Evolutionary conservation across 2,329 filamentous ascomycete species (phyloP), one percentile per base, ranked within the genome.

Genomic region (Aschersonia sp.): DNA sequence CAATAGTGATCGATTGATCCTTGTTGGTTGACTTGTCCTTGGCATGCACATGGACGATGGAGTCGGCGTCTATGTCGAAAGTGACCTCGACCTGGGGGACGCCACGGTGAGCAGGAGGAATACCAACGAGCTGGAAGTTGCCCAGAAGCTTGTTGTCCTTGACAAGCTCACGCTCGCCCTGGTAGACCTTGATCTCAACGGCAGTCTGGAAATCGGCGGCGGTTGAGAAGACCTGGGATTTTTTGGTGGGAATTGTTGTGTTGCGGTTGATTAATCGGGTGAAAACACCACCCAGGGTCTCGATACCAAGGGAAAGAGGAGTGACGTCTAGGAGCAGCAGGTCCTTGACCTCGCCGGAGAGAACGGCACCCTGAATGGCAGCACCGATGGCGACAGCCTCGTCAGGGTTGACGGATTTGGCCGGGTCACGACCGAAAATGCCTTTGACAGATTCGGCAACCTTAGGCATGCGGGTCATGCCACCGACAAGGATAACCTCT

Each of bases 381-480:
- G 90, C 90, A 79, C 90, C 90, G 59, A 96, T 95, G 62, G 90
- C 90, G 53, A 97, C 90, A 68, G 90, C 90, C 79, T 97, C 90
- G 58, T 97, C 90, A 51, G 90, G 90, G 79, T 97, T 97, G 67
- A 97, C 89, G 46, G 90, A 94, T 81, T 96, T 97, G 69, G 89
- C 87, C 55, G 90, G 88, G 49, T 96, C 90, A 65, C 89, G 89
- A 56, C 89, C 89, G 68, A 97, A 97, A 67, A 96, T 89, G 74
- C 74, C 81, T 84, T 95, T 95, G 68, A 96, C 89, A 43, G 88
- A 92, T 74, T 96, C 88, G 54, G 80, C 77, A 57, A 97, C 90
- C 84, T 96, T 96, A 67, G 90, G 90, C 89, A 97, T 97, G 75
- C 90, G 90, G 60, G 90, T 96, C 89, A 96, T 96, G 72, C 90